Evolutionary conservation across 257 asterid species (phyloP), one percentile per base, ranked within the genome.

Genomic region (Misopates orontium): DNA sequence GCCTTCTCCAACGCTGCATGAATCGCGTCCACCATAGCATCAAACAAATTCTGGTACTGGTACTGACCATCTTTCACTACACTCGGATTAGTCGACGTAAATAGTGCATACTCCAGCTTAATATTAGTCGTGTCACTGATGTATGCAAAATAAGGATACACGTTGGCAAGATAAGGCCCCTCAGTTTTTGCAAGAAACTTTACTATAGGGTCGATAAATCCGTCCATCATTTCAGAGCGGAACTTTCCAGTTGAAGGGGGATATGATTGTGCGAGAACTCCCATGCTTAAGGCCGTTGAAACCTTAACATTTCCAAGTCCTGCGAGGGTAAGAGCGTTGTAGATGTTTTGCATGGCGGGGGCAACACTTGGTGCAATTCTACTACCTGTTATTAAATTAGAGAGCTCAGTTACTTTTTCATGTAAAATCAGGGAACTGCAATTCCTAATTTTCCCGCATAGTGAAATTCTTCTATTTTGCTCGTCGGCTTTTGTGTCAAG

Each of bases 1-100:
- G 36, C 71, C 51, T 82, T 76, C 70, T 80, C 82, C 67, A 80
- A 24, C 0, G 91, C 83, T 17, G 73, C 79, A 9, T 73, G 56
- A 8, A 48, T 14, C 5, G 78, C 56, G 18, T 82, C 95, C 20
- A 79, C 20, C 66, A 77, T 80, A 12, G 90, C 82, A 25, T 66
- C 74, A 11, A 78, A 81, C 59, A 81, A 41, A 62, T 63, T 83
- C 18, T 9, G 45, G 62, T 82, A 86, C 4, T 40, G 11, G 4
- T 55, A 39, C 24, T 5, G 17, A 13, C 81, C 83, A 25, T 61
- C 79, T 0, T 0, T 25, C 11, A 72, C 76, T 4, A 71, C 73
- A 2, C n/a, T n/a, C 1, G 57, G 5, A 13, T n/a, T 15, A 1
- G 3, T 24, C 0, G 81, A 25, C 4, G 65, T 67, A 13, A 73